phyloP scores from a whole-genome alignment of 208 protist species.

The Leishmania major region DNA sequence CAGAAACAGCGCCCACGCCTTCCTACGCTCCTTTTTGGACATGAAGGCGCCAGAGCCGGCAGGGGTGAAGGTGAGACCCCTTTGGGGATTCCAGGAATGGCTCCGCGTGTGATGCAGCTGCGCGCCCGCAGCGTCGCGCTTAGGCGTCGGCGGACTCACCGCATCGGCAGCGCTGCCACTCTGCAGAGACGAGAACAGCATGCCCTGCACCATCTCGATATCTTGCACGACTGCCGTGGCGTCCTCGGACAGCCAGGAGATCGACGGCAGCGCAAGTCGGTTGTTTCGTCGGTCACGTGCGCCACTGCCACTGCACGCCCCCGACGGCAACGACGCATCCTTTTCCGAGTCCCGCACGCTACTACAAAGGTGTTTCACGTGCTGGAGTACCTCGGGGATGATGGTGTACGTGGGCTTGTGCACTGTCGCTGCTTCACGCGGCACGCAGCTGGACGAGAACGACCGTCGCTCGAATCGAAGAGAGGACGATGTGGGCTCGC shows the following conservation, averaged over 20 bases:
- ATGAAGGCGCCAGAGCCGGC: conserved; percentile 17
- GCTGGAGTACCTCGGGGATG: conserved; percentile 26
- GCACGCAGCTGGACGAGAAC: conserved; percentile 12
- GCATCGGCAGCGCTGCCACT: conserved; percentile 7
- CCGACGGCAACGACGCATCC: background rate
- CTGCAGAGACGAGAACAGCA: conserved; percentile 34
- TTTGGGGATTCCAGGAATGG: conserved; percentile 18
- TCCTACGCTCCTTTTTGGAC: conserved; percentile 27
- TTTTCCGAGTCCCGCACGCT: conserved; percentile 13
- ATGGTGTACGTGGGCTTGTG: conserved; percentile 11
- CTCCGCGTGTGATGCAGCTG: conserved; percentile 17
- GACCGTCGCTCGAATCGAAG: conserved; percentile 9
- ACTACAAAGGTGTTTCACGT: conserved; percentile 26
- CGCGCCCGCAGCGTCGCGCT: background rate
- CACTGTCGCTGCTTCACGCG: conserved; percentile 2
- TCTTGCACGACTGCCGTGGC: conserved; percentile 19
- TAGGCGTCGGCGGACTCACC: conserved; percentile 5
- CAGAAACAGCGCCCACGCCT: conserved; percentile 59
- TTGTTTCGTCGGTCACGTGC: conserved; percentile 16
- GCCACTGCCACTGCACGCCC: background rate
- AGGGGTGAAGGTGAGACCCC: background rate
- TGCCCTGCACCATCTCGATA: conserved; percentile 23
- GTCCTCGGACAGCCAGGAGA: conserved; percentile 4
- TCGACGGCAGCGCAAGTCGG: background rate
- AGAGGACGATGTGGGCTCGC: background rate